phyloP scores from a whole-genome alignment of 257 asterid genomes.

The Dorcoceras hygrometricum region DNA sequence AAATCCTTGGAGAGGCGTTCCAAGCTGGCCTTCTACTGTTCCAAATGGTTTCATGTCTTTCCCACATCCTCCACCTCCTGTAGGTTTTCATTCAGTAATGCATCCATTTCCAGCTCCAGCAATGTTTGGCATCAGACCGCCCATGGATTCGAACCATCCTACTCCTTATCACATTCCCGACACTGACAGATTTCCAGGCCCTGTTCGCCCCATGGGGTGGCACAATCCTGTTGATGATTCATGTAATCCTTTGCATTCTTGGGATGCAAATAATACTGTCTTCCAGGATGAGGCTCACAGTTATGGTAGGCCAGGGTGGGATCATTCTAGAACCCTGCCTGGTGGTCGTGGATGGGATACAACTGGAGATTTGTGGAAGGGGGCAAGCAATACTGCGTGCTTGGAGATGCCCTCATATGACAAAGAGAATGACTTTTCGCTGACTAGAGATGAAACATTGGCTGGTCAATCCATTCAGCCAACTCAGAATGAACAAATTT shows the following conservation, averaged over 20 bases:
- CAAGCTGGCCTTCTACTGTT: slow-evolving; percentile 86
- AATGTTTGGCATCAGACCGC: slow-evolving; percentile 71
- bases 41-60: slow-evolving; percentile 91
- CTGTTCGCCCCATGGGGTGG: slow-evolving; percentile 88
- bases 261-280: slow-evolving; percentile 68
- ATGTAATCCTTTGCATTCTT: slow-evolving; percentile 60
- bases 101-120: slow-evolving; percentile 70
- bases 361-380: slow-evolving; percentile 65
- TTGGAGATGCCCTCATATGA: slow-evolving; percentile 54
- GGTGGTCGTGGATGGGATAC: slow-evolving; percentile 62
- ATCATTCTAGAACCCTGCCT: slow-evolving; percentile 48
- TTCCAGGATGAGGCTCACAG: slow-evolving; percentile 73
- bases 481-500: slow-evolving; percentile 44
- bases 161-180: slow-evolving; percentile 74
- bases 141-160: slow-evolving; percentile 75
- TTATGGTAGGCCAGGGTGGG: slow-evolving; percentile 87
- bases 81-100: slow-evolving; percentile 75
- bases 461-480: slow-evolving; percentile 45
- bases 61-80: slow-evolving; percentile 81
- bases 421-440: slow-evolving; percentile 50
- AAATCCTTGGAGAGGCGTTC: slow-evolving; percentile 86
- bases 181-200: slow-evolving; percentile 72
- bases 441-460: slow-evolving; percentile 46
- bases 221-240: slow-evolving; percentile 64
- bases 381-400: slow-evolving; percentile 50